Evolutionary conservation across 768 basidiomycete species (phyloP).

Genomic region (Epithele typhae): DNA sequence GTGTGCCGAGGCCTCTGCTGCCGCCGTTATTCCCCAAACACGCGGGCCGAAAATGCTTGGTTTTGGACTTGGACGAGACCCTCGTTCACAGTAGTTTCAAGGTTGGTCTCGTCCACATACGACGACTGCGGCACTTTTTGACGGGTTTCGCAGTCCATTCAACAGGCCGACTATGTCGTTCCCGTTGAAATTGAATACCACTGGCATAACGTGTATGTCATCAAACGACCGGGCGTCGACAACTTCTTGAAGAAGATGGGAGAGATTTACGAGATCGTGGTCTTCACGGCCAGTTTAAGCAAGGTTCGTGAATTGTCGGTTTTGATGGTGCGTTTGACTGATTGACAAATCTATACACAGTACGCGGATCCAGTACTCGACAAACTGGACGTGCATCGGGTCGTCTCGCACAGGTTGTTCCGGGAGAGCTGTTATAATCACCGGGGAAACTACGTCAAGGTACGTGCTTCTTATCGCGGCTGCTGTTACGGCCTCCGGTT

Average conservation of each 20-base stretch:
- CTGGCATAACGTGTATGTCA: constrained; percentile 97
- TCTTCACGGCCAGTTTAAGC: constrained; percentile 96
- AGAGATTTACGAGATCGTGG: constrained; percentile 95
- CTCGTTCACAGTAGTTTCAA: constrained; percentile 97
- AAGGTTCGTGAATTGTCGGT: constrained; percentile 52
- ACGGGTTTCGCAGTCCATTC: constrained; percentile 54
- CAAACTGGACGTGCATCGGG: constrained; percentile 88
- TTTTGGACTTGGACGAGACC: constrained; percentile 95
- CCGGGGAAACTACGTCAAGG: constrained; percentile 99
- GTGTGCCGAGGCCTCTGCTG: constrained; percentile 75
- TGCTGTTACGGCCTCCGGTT: not conserved
- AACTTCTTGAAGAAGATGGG: constrained; percentile 97
- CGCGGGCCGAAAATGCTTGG: constrained; percentile 87
- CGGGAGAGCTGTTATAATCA: constrained; percentile 98
- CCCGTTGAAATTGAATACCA: constrained; percentile 99
- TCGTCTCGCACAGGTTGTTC: constrained; percentile 92
- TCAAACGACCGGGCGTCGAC: constrained; percentile 98
- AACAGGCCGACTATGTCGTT: constrained; percentile 83
- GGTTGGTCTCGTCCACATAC: constrained; percentile 42
- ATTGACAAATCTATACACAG: constrained; percentile 39
- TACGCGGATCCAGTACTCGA: constrained; percentile 99
- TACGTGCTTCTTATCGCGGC: constrained; percentile 30
- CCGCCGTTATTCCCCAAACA: constrained; percentile 84
- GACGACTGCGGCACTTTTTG: not conserved
- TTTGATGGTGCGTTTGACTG: too few species aligned